Evolutionary conservation across 352 stramenopile genomes (phyloP), one percentile per base, ranked within the genome.

Genomic region (Pythium dissotocum): DNA sequence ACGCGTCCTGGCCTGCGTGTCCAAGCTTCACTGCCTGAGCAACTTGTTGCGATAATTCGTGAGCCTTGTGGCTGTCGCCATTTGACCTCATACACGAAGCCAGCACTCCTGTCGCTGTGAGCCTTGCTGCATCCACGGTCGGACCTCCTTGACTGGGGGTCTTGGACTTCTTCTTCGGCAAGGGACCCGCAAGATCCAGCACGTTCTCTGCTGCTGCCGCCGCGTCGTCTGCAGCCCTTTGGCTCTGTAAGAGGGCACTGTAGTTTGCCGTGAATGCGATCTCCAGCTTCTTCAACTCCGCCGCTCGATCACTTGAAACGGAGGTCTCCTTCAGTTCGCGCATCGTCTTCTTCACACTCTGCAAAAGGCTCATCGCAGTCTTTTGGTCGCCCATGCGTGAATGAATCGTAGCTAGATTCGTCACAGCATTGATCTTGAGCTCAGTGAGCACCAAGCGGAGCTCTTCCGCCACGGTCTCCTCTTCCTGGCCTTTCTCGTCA

Each of bases 201-300:
- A 81, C 74, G 1, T 60, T 59, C 12, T 72, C 57, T 1, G 76
- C 76, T 3, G 77, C 72, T 5, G 58, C 58, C 24, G 80, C 70
- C 18, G 77, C 77, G 32, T 85, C 77, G 1, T 72, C 67, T 5
- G 67, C 24, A 21, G 66, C 67, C 13, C 74, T 76, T 58, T 83
- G 73, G 0, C 76, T 53, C 16, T 80, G 72, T 7, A 89, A 66
- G 24, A 87, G 72, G 9, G 81, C 53, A 14, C 76, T 74, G 52
- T 87, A 83, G 61, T 89, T 87, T 6, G 54, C 78, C 2, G 67
- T 69, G 49, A 87, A 16, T 0, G 54, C 30, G 18, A 76, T 68
- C n/a, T 86, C 70, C 18, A 82, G 35, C 24, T 7, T 63, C 40
- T 56, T 58, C 38, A 21, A 36, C 9, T 3, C 3, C 3, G 26